These are phyloP conservation scores for Daldinia caldariorum DNA, from an alignment of 495 filamentous ascomycete genomes.

Conservation along the genomic window DNA sequence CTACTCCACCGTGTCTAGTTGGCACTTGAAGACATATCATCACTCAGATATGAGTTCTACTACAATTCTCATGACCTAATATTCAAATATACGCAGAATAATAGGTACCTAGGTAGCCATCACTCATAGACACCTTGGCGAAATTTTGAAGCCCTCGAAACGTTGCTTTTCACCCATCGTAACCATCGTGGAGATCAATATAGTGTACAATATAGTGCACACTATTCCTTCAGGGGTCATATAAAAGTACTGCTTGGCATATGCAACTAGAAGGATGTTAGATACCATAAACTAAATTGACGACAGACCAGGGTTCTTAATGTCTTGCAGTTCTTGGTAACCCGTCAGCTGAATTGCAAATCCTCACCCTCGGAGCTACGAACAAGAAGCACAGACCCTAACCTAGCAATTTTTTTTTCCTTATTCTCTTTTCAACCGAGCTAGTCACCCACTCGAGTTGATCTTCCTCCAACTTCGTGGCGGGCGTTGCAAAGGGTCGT, in stretches of 20 bases:
- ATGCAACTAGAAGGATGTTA: slow-evolving; percentile 31
- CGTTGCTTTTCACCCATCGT: neutral
- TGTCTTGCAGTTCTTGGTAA: neutral
- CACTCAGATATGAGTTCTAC: too few species aligned
- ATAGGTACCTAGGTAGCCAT: too few species aligned
- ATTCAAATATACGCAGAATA: too few species aligned
- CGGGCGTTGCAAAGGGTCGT: neutral
- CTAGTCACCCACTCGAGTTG: slow-evolving; percentile 22
- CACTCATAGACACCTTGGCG: neutral
- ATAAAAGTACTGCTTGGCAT: slow-evolving; percentile 32
- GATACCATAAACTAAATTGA: slow-evolving; percentile 13
- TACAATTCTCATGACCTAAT: too few species aligned
- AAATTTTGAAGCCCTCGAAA: neutral
- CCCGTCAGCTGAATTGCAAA: slow-evolving; percentile 14
- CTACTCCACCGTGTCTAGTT: too few species aligned
- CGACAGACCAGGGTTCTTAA: neutral
- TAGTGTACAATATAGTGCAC: neutral
- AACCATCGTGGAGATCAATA: slow-evolving; percentile 5
- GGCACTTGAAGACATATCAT: too few species aligned
- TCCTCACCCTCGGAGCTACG: slow-evolving; percentile 15
- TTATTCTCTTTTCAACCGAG: slow-evolving; percentile 3
- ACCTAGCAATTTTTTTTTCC: too few species aligned
- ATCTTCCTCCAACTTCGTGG: slow-evolving; percentile 21
- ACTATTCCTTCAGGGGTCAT: slow-evolving; percentile 11
- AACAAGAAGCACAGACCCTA: slow-evolving; percentile 9